phyloP scores from a whole-genome alignment of 768 basidiomycete genomes.

The Kwoniella dendrophila region DNA sequence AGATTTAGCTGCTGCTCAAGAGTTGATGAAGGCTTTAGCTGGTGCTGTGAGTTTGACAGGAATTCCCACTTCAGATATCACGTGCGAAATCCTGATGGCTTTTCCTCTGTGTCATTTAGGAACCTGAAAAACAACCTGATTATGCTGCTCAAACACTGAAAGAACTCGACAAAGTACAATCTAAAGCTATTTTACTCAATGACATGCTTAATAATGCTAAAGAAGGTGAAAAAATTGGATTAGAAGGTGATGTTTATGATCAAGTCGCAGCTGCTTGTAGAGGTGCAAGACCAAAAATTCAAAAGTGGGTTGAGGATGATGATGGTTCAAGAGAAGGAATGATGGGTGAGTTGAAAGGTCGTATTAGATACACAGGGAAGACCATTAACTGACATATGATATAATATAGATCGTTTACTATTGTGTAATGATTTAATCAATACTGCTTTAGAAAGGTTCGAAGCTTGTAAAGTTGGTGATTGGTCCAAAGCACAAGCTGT shows the following conservation, averaged over 20 bases:
- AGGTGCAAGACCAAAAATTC: slow-evolving; percentile 85
- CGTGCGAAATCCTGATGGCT: background rate
- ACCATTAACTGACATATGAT: too few relatives aligned
- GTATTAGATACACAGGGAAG: background rate
- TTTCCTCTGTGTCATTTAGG: slow-evolving; percentile 53
- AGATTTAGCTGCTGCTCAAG: slow-evolving; percentile 92
- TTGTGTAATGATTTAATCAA: slow-evolving; percentile 99
- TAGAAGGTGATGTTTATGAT: slow-evolving; percentile 88
- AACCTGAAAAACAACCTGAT: slow-evolving; percentile 91
- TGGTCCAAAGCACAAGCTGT: slow-evolving; percentile 61
- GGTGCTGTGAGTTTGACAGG: slow-evolving; percentile 65
- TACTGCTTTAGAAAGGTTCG: slow-evolving; percentile 82
- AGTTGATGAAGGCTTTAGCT: slow-evolving; percentile 92
- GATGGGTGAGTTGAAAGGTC: slow-evolving; percentile 65
- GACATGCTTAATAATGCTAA: slow-evolving; percentile 96
- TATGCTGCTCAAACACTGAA: slow-evolving; percentile 85
- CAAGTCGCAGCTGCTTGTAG: slow-evolving; percentile 85
- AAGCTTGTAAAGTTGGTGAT: slow-evolving; percentile 91
- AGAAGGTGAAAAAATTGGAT: slow-evolving; percentile 72
- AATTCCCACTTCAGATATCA: background rate
- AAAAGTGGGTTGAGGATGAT: slow-evolving; percentile 92
- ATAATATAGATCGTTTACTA: slow-evolving; percentile 74
- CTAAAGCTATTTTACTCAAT: slow-evolving; percentile 91
- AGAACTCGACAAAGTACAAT: slow-evolving; percentile 91
- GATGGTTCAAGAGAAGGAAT: slow-evolving; percentile 66